Percentiles rank a stretch among this genome's conserved stretches.
Evolutionary conservation across 2,329 filamentous ascomycete genomes (phyloP).

Genomic region (Beauveria brongniartii): DNA sequence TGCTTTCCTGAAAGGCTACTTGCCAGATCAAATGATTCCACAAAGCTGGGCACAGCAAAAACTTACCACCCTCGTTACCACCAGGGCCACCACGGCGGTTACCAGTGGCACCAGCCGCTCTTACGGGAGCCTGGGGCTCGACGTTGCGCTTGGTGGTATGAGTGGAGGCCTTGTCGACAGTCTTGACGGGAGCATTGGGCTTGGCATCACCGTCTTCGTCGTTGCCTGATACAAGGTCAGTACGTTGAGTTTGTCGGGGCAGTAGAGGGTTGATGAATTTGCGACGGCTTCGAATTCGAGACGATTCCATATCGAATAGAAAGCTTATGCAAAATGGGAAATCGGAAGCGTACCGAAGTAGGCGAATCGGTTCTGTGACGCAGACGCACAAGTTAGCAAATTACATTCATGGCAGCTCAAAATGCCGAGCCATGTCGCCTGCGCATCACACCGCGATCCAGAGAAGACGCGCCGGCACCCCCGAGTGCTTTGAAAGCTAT

Average conservation of each 20-base stretch:
- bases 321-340: constrained; percentile 14
- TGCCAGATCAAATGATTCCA: constrained; percentile 3
- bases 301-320: constrained; percentile 13
- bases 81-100: constrained; percentile 50
- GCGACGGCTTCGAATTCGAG: not conserved
- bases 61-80: constrained; percentile 83
- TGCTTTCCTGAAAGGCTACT: constrained; percentile 3
- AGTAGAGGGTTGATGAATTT: not conserved
- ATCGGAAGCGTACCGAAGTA: constrained; percentile 71
- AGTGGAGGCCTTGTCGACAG: constrained; percentile 73
- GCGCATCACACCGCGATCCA: not conserved
- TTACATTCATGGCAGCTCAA: not conserved
- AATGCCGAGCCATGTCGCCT: not conserved
- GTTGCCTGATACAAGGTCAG: constrained; percentile 39
- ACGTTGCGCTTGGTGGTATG: constrained; percentile 79
- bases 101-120: constrained; percentile 32
- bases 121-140: constrained; percentile 60
- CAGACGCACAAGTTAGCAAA: constrained; percentile 14
- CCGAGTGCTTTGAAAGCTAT: not conserved
- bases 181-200: constrained; percentile 76
- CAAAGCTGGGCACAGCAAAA: not conserved
- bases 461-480: not conserved
- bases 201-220: constrained; percentile 57
- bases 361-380: constrained; percentile 82
- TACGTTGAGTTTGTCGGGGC: not conserved